A percentile compares a stretch with the other conserved stretches of the same genome.
Evolutionary conservation across 306 rosid species (phyloP).

Genomic region (Hippophae rhamnoides): DNA sequence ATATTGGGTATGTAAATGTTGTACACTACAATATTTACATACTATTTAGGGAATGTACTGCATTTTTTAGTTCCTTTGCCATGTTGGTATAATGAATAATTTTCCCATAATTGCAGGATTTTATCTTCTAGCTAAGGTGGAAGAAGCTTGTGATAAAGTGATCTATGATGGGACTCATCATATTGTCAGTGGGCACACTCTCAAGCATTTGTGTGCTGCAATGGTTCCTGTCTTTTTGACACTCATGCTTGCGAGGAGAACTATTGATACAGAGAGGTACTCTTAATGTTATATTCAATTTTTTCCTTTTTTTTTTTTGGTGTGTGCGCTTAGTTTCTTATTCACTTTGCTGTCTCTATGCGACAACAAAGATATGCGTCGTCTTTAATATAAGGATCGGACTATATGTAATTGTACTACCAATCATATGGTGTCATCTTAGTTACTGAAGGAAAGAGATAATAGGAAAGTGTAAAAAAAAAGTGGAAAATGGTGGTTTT

Average conservation of each 20-base stretch:
- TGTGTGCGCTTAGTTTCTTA: no score
- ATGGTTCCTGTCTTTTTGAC: slow-evolving; percentile 78
- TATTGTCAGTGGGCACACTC: slow-evolving; percentile 89
- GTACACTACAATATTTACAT: no score
- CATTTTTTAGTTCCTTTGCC: background rate
- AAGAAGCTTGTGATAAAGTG: slow-evolving; percentile 67
- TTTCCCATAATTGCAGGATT: slow-evolving; percentile 36
- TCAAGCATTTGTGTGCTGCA: slow-evolving; percentile 77
- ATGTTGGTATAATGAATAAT: slow-evolving; percentile 4
- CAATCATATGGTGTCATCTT: no score
- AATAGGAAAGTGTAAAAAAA: no score
- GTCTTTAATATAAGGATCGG: no score
- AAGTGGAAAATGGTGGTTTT: no score
- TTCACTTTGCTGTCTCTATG: background rate
- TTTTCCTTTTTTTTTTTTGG: background rate
- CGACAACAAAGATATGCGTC: background rate
- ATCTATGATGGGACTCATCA: slow-evolving; percentile 57
- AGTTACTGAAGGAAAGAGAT: no score
- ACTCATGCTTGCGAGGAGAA: slow-evolving; percentile 90
- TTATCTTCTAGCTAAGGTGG: slow-evolving; percentile 72
- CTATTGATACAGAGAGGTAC: slow-evolving; percentile 55
- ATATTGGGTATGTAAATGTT: no score
- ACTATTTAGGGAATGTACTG: no score
- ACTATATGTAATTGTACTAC: no score
- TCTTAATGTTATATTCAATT: background rate